These are phyloP conservation scores for Isoetes taiwanensis DNA, from an alignment of 75 land plant genomes.

Conservation along the genomic window DNA sequence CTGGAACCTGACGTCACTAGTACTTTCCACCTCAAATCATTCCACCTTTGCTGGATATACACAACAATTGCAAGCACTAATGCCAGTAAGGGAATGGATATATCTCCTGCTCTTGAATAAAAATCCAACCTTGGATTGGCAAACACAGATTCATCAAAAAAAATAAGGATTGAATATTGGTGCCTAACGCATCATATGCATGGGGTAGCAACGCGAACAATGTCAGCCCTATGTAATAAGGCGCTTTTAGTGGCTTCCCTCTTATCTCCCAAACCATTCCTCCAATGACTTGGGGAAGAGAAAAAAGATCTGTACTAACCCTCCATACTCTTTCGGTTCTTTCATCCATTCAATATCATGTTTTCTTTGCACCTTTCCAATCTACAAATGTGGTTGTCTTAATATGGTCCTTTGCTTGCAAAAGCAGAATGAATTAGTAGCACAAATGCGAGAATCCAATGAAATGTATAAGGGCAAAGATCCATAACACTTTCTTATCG, in stretches of 20 bases:
- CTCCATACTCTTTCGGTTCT: constrained; percentile 45
- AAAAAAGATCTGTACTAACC: constrained; percentile 64
- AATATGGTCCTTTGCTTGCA: constrained; percentile 8
- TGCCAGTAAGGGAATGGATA: constrained; percentile 38
- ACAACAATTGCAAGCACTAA: constrained; percentile 31
- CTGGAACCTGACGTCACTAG: constrained; percentile 13
- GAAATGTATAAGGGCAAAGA: constrained; percentile 25
- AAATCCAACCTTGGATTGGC: constrained; percentile 52
- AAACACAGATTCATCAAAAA: constrained; percentile 31
- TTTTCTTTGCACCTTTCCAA: constrained; percentile 15
- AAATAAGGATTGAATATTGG: constrained; percentile 46
- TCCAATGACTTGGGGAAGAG: constrained; percentile 60
- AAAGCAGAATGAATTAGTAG: constrained; percentile 25
- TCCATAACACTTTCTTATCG: constrained; percentile 28
- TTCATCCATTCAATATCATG: constrained; percentile 28
- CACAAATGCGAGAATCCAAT: constrained; percentile 36
- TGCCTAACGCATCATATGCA: constrained; percentile 35
- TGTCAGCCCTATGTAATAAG: constrained; percentile 54
- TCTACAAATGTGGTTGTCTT: not conserved
- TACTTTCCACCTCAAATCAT: constrained; percentile 20
- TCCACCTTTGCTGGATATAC: constrained; percentile 53
- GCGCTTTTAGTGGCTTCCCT: constrained; percentile 35
- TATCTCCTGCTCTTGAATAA: constrained; percentile 44
- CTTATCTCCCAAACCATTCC: constrained; percentile 37
- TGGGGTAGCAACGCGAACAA: constrained; percentile 45